Conservation (phyloP, 2,329 filamentous ascomycete genomes). For the Colletotrichum sp. region DNA sequence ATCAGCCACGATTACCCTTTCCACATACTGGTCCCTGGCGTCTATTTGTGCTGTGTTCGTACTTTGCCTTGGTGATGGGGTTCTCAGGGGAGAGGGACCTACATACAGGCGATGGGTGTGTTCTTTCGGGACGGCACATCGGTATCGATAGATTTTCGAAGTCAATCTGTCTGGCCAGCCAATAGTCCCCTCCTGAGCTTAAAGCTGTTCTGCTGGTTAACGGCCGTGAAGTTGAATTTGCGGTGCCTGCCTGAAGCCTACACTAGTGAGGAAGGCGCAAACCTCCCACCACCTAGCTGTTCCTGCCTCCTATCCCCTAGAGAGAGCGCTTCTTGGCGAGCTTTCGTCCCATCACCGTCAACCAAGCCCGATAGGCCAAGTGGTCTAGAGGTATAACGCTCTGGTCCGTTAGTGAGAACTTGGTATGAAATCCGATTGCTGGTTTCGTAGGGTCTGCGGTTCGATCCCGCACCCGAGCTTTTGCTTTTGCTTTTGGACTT, state of each 20-base stretch:
- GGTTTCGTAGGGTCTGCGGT: not conserved
- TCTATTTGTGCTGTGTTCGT: not conserved
- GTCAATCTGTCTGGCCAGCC: not conserved
- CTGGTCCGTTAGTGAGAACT: not conserved
- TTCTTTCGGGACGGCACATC: not conserved
- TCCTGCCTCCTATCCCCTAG: not conserved
- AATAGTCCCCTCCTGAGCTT: not conserved
- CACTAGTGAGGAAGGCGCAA: not conserved
- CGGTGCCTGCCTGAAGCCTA: not conserved
- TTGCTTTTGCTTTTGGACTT: not conserved
- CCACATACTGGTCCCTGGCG: not conserved
- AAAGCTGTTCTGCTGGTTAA: not conserved
- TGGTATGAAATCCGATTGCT: not conserved
- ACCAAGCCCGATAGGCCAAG: not conserved
- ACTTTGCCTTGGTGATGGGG: not conserved
- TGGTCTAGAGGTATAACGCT: not conserved
- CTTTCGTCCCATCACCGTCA: not conserved
- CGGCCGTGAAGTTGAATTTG: not conserved
- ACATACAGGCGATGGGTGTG: not conserved
- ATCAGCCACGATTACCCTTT: constrained; percentile 15
- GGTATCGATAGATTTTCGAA: not conserved
- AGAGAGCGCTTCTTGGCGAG: not conserved
- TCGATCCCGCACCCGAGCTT: not conserved
- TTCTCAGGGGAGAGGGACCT: not conserved
- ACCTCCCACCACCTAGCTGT: not conserved